Evolutionary conservation across 495 filamentous ascomycete species (phyloP), one percentile per base, ranked within the genome.

Genomic region (Penicillium arizonense): DNA sequence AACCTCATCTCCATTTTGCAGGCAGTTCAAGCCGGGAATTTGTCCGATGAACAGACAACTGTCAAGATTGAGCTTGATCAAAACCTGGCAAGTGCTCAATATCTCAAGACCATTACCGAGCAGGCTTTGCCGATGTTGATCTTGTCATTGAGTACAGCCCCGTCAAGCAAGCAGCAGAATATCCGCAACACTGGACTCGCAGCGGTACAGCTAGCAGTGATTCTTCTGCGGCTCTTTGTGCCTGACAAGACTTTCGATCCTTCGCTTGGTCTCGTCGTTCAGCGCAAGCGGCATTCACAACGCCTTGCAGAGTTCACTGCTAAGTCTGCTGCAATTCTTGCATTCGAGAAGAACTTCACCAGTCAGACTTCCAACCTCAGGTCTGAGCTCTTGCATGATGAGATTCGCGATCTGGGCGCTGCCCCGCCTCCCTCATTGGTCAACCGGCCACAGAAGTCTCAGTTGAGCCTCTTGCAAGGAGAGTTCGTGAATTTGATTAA

Each of bases 181-280:
- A 41, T 65, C 33, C 62, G 55, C 20, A 53, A 42, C 38, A 60
- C 70, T 24, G 69, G 70, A 28, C 37, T 64, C n/a, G 68, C 66
- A 11, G 57, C 70, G 7, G 65, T 75, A 30, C 68, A 75, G 47
- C 38, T 78, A 11, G 70, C 75, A 13, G 62, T 72, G 6, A 69
- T 74, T 32, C 66, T 75, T 32, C 70, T 99, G 24, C 79, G 81
- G 39, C 78, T 97, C 7, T 97, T 91, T 59, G 85, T 97, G 3
- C 91, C 95, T 0, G 86, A 96, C 64, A 83, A 84, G 61, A 79
- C 87, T 3, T 93, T 88, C 52, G 94, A 99, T 65, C 94, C 94
- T 11, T 89, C 92, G 21, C 74, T 92, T 49, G 80, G 82, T 49
- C 77, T 87, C n/a, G 79, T 86, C 35, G 73, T 97, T 5, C 83